These are phyloP conservation scores for Klebsormidium nitens DNA, from an alignment of 139 green algal genomes.

Conservation along the genomic window DNA sequence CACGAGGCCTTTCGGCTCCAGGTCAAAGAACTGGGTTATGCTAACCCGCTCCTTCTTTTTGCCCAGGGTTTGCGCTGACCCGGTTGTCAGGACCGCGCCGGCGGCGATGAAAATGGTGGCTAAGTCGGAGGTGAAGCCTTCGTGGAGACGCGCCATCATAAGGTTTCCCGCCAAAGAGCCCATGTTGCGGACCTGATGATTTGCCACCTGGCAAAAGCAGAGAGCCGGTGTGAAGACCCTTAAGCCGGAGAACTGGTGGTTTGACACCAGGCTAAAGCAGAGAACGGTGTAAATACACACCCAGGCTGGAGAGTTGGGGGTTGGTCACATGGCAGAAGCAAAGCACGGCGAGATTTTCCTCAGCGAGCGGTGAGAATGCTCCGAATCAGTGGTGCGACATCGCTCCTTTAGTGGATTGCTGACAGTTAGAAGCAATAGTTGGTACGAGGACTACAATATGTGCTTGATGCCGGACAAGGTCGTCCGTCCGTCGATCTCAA, in stretches of 20 bases:
- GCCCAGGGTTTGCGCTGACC: too few species aligned
- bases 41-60: too few species aligned
- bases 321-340: background rate
- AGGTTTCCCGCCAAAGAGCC: slow-evolving; percentile 68
- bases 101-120: slow-evolving; percentile 9
- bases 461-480: too few species aligned
- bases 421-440: too few species aligned
- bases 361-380: too few species aligned
- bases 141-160: slow-evolving; percentile 33
- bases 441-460: too few species aligned
- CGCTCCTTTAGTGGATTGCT: too few species aligned
- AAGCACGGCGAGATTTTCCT: too few species aligned
- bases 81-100: background rate
- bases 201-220: slow-evolving; percentile 52
- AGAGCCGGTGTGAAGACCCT: slow-evolving; percentile 11
- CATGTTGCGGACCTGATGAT: slow-evolving; percentile 56
- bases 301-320: background rate
- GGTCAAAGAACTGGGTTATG: too few species aligned
- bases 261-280: background rate
- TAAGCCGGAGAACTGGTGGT: background rate
- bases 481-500: too few species aligned
- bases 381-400: too few species aligned
- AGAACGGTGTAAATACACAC: background rate
- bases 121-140: slow-evolving; percentile 32
- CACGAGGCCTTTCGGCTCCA: too few species aligned